A percentile compares a stretch with the other conserved stretches of the same genome.
Evolutionary conservation across 73 alveolate genomes (phyloP).

Genomic region (Tetrahymena borealis): DNA sequence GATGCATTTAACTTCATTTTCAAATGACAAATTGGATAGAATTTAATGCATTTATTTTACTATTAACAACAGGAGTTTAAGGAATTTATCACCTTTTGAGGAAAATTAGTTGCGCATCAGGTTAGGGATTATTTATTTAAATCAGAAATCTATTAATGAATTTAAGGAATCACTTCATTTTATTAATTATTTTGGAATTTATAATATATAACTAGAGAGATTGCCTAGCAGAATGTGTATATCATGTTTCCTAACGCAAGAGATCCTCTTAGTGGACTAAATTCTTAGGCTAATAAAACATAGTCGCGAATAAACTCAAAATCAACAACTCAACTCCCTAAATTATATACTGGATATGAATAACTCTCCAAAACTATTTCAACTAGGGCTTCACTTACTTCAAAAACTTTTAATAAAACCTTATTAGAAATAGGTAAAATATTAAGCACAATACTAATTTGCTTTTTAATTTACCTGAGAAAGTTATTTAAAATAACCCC

Average conservation of each 20-base stretch:
- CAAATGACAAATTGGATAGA: too few relatives aligned
- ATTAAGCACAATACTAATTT: neutral
- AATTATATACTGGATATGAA: neutral
- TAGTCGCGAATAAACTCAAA: neutral
- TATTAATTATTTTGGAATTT: too few relatives aligned
- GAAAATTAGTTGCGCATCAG: neutral
- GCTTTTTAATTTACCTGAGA: too few relatives aligned
- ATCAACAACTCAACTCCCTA: neutral
- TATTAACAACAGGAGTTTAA: neutral
- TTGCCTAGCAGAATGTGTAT: neutral
- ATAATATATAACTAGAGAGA: neutral
- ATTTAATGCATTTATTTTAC: too few relatives aligned
- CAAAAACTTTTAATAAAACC: neutral
- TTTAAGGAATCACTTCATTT: too few relatives aligned
- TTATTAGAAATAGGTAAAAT: neutral
- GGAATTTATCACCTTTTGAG: neutral
- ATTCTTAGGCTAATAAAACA: neutral
- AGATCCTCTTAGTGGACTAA: neutral
- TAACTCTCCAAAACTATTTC: neutral
- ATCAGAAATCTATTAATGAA: neutral
- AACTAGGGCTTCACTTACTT: neutral
- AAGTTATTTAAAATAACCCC: too few relatives aligned
- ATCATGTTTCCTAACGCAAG: neutral
- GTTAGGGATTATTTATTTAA: neutral
- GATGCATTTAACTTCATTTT: too few relatives aligned